Evolutionary conservation across 108 stramenopile species (phyloP).

Genomic region (Thalassiosira profunda): DNA sequence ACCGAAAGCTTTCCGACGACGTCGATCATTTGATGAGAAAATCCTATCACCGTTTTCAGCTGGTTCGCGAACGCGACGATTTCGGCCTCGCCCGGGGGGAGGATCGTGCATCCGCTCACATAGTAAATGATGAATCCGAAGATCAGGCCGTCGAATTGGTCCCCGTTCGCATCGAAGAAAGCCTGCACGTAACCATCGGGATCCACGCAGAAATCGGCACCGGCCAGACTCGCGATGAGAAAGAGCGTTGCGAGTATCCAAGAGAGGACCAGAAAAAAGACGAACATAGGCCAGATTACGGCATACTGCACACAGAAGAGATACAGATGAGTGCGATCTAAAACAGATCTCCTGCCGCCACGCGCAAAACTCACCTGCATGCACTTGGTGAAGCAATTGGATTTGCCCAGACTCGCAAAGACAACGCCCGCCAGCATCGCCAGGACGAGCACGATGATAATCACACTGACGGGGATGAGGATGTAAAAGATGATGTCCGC

Average conservation of each 20-base stretch:
- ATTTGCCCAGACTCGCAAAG: conserved; percentile 19
- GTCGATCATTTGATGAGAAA: conserved; percentile 9
- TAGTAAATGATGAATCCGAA: conserved; percentile 32
- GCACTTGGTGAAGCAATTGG: conserved; percentile 36
- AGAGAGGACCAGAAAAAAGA: conserved; percentile 13
- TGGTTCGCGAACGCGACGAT: neutral
- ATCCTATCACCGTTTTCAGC: neutral
- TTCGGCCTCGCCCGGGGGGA: neutral
- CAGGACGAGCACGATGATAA: conserved; percentile 20
- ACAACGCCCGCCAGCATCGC: conserved; percentile 19
- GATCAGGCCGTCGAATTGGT: conserved; percentile 20
- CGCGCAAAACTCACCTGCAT: too few relatives aligned
- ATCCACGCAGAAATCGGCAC: conserved; percentile 37
- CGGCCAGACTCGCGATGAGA: conserved; percentile 29
- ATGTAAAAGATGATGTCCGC: conserved; percentile 28
- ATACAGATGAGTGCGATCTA: too few relatives aligned
- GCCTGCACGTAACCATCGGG: conserved; percentile 20
- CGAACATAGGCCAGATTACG: conserved; percentile 43
- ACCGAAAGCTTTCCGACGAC: conserved; percentile 4
- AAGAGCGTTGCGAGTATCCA: conserved; percentile 34
- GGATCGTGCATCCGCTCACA: conserved; percentile 14
- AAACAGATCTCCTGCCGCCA: too few relatives aligned
- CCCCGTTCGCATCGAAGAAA: conserved; percentile 15
- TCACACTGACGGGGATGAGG: conserved; percentile 30
- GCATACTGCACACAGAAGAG: conserved; percentile 29